Percentiles rank a stretch among this genome's conserved stretches.
Evolutionary conservation across 208 protist species (phyloP).

Genomic region (Acanthamoeba lenticulata): DNA sequence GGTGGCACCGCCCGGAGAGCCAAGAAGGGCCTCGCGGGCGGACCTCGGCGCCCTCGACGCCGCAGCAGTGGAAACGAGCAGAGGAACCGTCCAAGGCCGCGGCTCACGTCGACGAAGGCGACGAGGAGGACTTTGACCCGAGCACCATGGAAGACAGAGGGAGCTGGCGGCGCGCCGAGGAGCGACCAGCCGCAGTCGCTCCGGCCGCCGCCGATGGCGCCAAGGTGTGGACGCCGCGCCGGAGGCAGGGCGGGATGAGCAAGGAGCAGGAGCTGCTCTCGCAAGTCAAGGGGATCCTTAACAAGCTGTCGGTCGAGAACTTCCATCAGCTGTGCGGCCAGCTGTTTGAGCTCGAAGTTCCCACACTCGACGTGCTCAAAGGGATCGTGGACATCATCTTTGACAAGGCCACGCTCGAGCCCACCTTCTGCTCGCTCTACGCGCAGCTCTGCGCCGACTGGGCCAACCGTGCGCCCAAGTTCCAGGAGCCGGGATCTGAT

Average conservation of each 20-base stretch:
- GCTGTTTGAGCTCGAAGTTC: background rate
- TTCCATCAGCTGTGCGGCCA: conserved; percentile 38
- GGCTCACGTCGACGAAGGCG: background rate
- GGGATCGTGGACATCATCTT: conserved; percentile 39
- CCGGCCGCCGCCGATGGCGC: background rate
- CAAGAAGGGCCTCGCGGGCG: background rate
- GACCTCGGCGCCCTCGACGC: background rate
- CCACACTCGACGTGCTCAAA: background rate
- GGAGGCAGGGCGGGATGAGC: background rate
- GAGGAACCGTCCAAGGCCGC: background rate
- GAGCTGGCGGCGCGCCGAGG: background rate
- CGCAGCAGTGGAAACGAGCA: background rate
- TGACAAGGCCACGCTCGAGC: conserved; percentile 58
- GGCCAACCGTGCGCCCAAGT: background rate
- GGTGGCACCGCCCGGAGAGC: background rate
- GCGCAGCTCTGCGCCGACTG: conserved; percentile 15
- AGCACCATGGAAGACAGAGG: background rate
- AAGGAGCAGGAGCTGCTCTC: background rate
- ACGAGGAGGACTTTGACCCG: background rate
- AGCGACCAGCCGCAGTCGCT: background rate
- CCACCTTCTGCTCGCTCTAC: conserved; percentile 41
- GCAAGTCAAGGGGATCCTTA: conserved; percentile 35
- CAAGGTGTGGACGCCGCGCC: background rate
- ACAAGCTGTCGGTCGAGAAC: conserved; percentile 61
- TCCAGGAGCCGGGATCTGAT: background rate